Evolutionary conservation across 1,284 basidiomycete species (phyloP).

Genomic region (Xerocomus amazonicus): DNA sequence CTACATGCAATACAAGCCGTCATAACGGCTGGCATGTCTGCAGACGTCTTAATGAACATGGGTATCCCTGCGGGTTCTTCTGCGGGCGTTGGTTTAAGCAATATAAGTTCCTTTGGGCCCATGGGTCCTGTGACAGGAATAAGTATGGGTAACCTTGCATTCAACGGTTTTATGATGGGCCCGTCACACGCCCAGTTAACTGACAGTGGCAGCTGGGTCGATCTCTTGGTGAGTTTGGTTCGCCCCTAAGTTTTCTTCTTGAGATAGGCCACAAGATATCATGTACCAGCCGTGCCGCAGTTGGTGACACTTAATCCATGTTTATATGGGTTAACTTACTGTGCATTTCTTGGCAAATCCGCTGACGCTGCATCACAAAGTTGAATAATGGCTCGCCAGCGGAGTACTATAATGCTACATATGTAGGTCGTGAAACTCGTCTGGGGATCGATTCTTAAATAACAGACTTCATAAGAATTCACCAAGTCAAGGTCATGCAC

Average conservation of each 20-base stretch:
- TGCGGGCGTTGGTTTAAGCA: conserved; percentile 15
- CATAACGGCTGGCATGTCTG: conserved; percentile 16
- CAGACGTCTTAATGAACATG: conserved; percentile 30
- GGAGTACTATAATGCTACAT: conserved; percentile 40
- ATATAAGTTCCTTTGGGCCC: conserved; percentile 26
- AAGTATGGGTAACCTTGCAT: conserved; percentile 41
- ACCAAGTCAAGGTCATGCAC: conserved; percentile 59
- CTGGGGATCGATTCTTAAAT: conserved; percentile 5
- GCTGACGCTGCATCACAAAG: conserved; percentile 19
- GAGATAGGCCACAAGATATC: not conserved
- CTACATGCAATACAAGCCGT: conserved; percentile 50
- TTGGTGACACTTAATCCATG: not conserved
- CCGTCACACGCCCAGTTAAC: conserved; percentile 21
- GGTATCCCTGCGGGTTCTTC: conserved; percentile 14
- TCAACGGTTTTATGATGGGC: conserved; percentile 33
- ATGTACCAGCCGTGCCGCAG: not conserved
- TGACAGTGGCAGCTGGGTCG: conserved; percentile 56
- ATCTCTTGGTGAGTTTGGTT: conserved; percentile 51
- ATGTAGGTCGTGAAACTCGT: conserved; percentile 34
- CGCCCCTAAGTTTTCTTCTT: not conserved
- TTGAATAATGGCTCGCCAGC: conserved; percentile 25
- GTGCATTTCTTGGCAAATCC: not conserved
- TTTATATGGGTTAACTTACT: not conserved
- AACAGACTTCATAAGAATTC: conserved; percentile 45
- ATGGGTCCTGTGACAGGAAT: conserved; percentile 13